Percentiles rank a stretch among this genome's conserved stretches.
These are phyloP conservation scores for Russula virescens DNA, from an alignment of 768 basidiomycete genomes.

Conservation along the genomic window DNA sequence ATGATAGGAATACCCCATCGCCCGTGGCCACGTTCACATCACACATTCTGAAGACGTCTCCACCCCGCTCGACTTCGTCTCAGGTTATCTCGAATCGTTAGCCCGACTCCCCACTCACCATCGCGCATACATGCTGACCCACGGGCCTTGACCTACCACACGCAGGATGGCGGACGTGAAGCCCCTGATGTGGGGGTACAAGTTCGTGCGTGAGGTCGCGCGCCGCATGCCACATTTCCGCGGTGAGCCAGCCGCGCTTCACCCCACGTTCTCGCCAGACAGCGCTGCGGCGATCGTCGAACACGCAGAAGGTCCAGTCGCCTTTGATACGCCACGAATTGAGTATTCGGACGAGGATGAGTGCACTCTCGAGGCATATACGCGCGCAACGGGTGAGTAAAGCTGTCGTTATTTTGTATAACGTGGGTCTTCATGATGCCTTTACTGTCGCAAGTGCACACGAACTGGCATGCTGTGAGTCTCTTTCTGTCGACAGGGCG, in stretches of 20 bases:
- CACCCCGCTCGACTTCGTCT: slow-evolving; percentile 27
- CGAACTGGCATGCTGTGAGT: slow-evolving; percentile 18
- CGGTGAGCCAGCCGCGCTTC: slow-evolving; percentile 30
- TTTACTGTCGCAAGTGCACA: not conserved
- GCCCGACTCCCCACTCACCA: not conserved
- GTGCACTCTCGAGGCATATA: slow-evolving; percentile 31
- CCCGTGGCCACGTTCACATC: slow-evolving; percentile 27
- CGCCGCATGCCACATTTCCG: slow-evolving; percentile 46
- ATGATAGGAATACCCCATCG: slow-evolving; percentile 22
- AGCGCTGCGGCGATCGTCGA: slow-evolving; percentile 27
- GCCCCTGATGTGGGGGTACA: slow-evolving; percentile 48
- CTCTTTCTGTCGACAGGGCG: not conserved
- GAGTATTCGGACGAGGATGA: slow-evolving; percentile 35
- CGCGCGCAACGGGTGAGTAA: slow-evolving; percentile 18
- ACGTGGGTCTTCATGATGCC: too few species aligned
- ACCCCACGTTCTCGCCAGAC: slow-evolving; percentile 32
- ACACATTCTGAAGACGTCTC: slow-evolving; percentile 21
- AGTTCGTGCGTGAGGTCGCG: slow-evolving; percentile 46
- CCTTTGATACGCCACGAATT: slow-evolving; percentile 30
- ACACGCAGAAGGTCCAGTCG: slow-evolving; percentile 24
- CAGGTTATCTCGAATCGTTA: slow-evolving; percentile 26
- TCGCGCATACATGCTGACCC: too few species aligned
- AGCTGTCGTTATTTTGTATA: too few species aligned
- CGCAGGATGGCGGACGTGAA: slow-evolving; percentile 34
- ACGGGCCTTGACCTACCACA: too few species aligned